Conservation (phyloP, 139 green algal genomes). For the Pycnococcus provasolii region DNA sequence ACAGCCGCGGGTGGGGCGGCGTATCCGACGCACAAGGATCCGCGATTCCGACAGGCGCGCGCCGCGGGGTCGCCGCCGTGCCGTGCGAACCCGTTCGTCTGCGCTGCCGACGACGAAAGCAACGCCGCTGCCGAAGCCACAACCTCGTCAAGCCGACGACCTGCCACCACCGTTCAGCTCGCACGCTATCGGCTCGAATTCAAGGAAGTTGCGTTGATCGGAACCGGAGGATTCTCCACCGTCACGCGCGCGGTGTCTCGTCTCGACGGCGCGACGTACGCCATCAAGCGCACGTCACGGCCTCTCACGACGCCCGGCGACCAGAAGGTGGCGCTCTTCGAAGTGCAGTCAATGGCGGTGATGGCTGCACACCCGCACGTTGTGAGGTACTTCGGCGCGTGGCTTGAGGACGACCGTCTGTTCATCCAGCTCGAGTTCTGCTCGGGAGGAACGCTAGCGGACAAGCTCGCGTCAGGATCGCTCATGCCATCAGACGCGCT, state of each 20-base stretch:
- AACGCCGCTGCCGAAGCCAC: no score
- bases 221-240: conserved; percentile 31
- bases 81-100: no score
- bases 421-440: conserved; percentile 88
- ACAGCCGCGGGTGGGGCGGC: no score
- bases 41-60: no score
- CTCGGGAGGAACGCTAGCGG: conserved; percentile 15
- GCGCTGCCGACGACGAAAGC: no score
- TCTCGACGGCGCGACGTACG: conserved; percentile 71
- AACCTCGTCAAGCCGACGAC: no score
- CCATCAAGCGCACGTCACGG: conserved; percentile 63
- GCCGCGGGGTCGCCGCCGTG: no score
- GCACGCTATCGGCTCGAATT: no score
- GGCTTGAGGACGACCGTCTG: conserved; percentile 63
- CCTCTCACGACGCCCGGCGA: conserved; percentile 41
- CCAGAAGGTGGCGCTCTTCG: conserved; percentile 42
- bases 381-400: conserved; percentile 68
- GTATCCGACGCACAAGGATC: no score
- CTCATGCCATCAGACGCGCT: no score
- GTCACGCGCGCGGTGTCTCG: conserved; percentile 59
- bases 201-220: conserved; percentile 13
- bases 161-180: no score
- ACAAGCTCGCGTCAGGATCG: no score
- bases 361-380: conserved; percentile 62
- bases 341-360: conserved; percentile 69